phyloP scores from a whole-genome alignment of 345 rosid species.

The Hibiscus trionum region DNA sequence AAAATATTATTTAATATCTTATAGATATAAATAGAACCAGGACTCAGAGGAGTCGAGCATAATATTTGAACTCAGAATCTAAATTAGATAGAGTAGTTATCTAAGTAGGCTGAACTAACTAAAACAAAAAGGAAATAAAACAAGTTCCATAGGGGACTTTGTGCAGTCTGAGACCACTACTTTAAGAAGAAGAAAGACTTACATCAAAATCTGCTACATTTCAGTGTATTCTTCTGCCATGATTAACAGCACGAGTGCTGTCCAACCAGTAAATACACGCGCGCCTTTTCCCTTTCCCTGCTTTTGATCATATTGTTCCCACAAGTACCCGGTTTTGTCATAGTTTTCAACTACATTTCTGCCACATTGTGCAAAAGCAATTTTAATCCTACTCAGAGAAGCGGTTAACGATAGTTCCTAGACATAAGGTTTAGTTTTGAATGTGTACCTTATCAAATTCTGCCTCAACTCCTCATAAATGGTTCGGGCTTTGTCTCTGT shows the following conservation, averaged over 20 bases:
- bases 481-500: constrained; percentile 45
- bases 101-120: background rate
- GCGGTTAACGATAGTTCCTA: background rate
- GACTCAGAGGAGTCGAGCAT: too few relatives aligned
- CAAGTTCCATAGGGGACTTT: background rate
- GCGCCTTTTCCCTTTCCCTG: constrained; percentile 70
- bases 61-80: background rate
- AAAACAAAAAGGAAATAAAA: background rate
- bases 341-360: constrained; percentile 75
- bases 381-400: constrained; percentile 1
- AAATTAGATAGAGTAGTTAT: background rate
- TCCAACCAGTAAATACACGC: constrained; percentile 82
- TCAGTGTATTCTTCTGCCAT: constrained; percentile 60
- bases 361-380: constrained; percentile 21
- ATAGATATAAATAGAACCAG: too few relatives aligned
- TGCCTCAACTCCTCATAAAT: constrained; percentile 57
- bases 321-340: constrained; percentile 62
- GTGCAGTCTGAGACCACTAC: background rate
- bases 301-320: constrained; percentile 90
- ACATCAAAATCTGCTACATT: background rate
- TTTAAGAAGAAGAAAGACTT: too few relatives aligned
- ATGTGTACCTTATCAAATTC: constrained; percentile 59
- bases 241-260: constrained; percentile 60
- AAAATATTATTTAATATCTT: too few relatives aligned
- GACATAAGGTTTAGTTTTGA: background rate